Percentiles rank a stretch among this genome's conserved stretches.
Evolutionary conservation across 192 early-diverging fungal species (phyloP).

Genomic region (Linnemannia hyalina): DNA sequence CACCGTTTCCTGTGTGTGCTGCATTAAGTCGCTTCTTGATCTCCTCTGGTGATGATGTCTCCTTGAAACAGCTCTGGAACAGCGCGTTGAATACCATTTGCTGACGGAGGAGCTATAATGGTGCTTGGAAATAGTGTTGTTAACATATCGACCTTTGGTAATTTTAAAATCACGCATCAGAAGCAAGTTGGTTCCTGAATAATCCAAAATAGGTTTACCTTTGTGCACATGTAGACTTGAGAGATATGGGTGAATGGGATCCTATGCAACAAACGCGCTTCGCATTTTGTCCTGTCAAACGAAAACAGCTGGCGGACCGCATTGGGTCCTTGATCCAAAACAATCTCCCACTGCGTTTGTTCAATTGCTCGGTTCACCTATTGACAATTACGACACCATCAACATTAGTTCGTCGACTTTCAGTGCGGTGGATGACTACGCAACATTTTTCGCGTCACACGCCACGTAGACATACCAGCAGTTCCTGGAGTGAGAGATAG

Average conservation of each 20-base stretch:
- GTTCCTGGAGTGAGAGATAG: conserved; percentile 47
- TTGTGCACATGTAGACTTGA: conserved; percentile 49
- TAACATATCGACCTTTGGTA: not conserved
- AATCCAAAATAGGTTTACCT: conserved; percentile 12
- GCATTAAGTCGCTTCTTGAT: conserved; percentile 17
- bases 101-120: conserved; percentile 51
- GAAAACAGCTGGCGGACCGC: conserved; percentile 42
- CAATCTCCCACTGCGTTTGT: conserved; percentile 44
- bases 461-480: conserved; percentile 16
- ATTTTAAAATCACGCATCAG: not conserved
- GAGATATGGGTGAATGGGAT: conserved; percentile 49
- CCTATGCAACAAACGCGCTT: conserved; percentile 40
- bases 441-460: not conserved
- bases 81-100: conserved; percentile 62
- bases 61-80: conserved; percentile 64
- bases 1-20: not conserved
- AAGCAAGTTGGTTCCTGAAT: too few species aligned
- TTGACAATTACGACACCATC: not conserved
- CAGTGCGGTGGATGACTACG: not conserved
- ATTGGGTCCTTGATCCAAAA: conserved; percentile 34
- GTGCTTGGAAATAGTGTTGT: not conserved
- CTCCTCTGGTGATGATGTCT: conserved; percentile 15
- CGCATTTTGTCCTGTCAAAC: conserved; percentile 50
- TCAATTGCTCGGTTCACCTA: conserved; percentile 33
- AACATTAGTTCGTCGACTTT: too few species aligned